Conservation (phyloP, 169 alveolate species). For the Cryptosporidium ubiquitum region DNA sequence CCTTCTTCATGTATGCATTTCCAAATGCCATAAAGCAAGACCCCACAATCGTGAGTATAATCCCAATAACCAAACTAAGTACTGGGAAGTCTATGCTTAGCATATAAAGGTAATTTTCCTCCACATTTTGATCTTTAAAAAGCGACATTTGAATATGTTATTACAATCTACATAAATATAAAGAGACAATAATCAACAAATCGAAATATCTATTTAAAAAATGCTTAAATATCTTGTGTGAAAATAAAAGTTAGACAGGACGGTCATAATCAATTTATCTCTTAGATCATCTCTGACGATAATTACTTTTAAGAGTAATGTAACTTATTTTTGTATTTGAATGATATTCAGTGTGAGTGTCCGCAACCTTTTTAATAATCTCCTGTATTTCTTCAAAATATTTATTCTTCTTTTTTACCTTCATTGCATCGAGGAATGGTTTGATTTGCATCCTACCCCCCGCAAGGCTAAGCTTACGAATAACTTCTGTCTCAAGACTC, state of each 20-base stretch:
- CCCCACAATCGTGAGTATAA: constrained; percentile 82
- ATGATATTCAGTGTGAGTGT: constrained; percentile 71
- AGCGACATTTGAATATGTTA: background rate
- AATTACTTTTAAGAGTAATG: constrained; percentile 52
- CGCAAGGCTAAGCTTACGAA: constrained; percentile 58
- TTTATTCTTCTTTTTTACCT: constrained; percentile 59
- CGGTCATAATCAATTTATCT: background rate
- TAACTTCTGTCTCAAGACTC: constrained; percentile 53
- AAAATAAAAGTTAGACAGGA: constrained; percentile 37
- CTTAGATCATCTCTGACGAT: constrained; percentile 42
- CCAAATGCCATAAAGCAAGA: constrained; percentile 86
- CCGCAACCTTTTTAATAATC: constrained; percentile 68
- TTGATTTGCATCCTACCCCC: constrained; percentile 74
- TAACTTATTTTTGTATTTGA: constrained; percentile 57
- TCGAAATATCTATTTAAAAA: background rate
- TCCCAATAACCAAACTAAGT: constrained; percentile 80
- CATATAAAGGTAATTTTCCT: background rate
- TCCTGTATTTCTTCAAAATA: constrained; percentile 71
- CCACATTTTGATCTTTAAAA: background rate
- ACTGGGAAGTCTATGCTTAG: constrained; percentile 60
- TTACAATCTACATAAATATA: background rate
- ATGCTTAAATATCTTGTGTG: constrained; percentile 12
- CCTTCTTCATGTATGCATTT: constrained; percentile 84
- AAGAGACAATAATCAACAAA: background rate
- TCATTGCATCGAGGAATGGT: constrained; percentile 71